Percentiles rank a stretch among this genome's conserved stretches.
These are phyloP conservation scores for Pestalotiopsis sp. DNA, from an alignment of 2,329 filamentous ascomycete genomes.

Conservation along the genomic window DNA sequence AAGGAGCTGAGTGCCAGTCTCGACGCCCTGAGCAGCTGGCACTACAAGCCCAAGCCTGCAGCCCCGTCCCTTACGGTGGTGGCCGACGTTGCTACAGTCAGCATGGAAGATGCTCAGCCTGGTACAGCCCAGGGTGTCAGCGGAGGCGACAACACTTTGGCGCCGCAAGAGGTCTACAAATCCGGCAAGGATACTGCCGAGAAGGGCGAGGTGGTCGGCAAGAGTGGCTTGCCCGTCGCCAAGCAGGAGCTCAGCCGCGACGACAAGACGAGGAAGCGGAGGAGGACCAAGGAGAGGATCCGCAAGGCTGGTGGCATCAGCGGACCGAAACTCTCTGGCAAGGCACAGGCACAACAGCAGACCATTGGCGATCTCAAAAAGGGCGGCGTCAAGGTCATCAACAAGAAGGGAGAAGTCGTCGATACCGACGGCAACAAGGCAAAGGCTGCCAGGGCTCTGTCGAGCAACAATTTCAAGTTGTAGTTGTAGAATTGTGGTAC, in stretches of 20 bases:
- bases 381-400: slow-evolving; percentile 89
- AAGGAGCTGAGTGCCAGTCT: slow-evolving; percentile 76
- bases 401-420: slow-evolving; percentile 81
- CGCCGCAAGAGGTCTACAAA: slow-evolving; percentile 91
- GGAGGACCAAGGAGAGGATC: slow-evolving; percentile 83
- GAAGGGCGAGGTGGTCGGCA: slow-evolving; percentile 72
- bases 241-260: slow-evolving; percentile 86
- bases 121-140: slow-evolving; percentile 74
- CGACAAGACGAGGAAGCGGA: slow-evolving; percentile 74
- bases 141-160: slow-evolving; percentile 72
- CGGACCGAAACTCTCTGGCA: slow-evolving; percentile 56
- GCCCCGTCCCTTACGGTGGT: slow-evolving; percentile 84
- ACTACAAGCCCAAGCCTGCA: slow-evolving; percentile 88
- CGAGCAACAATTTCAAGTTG: slow-evolving; percentile 63
- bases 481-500: slow-evolving; percentile 31
- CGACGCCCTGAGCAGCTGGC: slow-evolving; percentile 88
- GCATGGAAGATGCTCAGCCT: slow-evolving; percentile 94
- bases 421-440: slow-evolving; percentile 82
- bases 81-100: slow-evolving; percentile 84
- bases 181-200: slow-evolving; percentile 66
- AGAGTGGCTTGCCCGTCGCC: slow-evolving; percentile 75
- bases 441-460: slow-evolving; percentile 48
- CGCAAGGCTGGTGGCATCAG: slow-evolving; percentile 63
- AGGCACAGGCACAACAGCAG: slow-evolving; percentile 54
- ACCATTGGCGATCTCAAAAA: slow-evolving; percentile 49